Evolutionary conservation across 768 basidiomycete genomes (phyloP), one percentile per base, ranked within the genome.

Genomic region (Lactifluus volemus): DNA sequence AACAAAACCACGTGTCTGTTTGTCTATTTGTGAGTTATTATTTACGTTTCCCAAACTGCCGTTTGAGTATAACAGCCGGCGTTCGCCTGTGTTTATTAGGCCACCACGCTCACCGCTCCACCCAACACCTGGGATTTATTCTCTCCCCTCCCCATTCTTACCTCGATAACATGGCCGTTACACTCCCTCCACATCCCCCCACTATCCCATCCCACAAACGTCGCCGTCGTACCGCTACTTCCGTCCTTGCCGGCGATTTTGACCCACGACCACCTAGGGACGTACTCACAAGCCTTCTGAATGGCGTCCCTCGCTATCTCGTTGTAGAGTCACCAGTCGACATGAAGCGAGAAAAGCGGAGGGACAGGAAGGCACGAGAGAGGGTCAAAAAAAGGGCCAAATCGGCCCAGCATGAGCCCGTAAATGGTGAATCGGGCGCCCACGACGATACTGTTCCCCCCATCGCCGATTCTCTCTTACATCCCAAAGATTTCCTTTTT

Each of bases 211-310:
- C 70, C 10, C 55, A 68, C 63, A 79, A 77, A 61, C 73, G 68
- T 3, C 63, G 62, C 47, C 77, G 79, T 21, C 85, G 89, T 60
- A 85, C 81, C 51, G 89, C 89, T 48, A 92, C 89, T 8, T 70
- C 83, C 9, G 85, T 91, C 45, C 81, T 90, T 73, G 83, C 88
- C 0, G 89, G 89, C 66, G 75, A 78, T 69, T 89, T 88, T 71
- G 89, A 91, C 75, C 70, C 78, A 5, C 79, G 79, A 19, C 84
- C 85, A 0, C 69, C 78, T 41, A 81, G 89, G 70, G 88, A 91
- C 73, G 87, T 86, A 64, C 78, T 92, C 65, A 91, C 89, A 14
- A 88, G 85, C 72, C 72, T 90, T 53, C 75, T 91, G 68, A 90
- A 90, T 68, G 88, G 88, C 53, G 85, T 89, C 34, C 79, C 79